A percentile compares a stretch with the other conserved stretches of the same genome.
Evolutionary conservation across 345 rosid species (phyloP).

Genomic region (Aethionema arabicum): DNA sequence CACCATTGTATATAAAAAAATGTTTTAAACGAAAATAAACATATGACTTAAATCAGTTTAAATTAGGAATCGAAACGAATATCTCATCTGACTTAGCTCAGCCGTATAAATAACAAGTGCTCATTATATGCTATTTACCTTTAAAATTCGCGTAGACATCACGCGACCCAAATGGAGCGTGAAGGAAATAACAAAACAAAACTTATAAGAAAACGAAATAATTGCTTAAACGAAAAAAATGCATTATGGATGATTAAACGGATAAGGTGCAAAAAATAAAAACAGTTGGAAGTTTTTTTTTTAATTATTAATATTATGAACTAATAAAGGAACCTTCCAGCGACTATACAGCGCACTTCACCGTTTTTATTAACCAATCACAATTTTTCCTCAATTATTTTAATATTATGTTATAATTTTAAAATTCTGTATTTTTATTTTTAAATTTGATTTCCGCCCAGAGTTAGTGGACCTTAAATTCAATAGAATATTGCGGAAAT

Average conservation of each 20-base stretch:
- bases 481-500: conserved; percentile 26
- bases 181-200: conserved; percentile 6
- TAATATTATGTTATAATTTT: neutral
- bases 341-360: conserved; percentile 30
- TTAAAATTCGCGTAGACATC: neutral
- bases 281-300: conserved; percentile 2
- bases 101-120: too few relatives aligned
- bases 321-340: conserved; percentile 30
- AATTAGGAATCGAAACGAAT: too few relatives aligned
- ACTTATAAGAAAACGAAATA: neutral
- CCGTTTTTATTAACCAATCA: conserved; percentile 39
- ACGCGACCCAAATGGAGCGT: neutral
- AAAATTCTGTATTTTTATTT: neutral
- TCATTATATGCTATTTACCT: too few relatives aligned
- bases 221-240: neutral
- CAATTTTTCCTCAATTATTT: conserved; percentile 15
- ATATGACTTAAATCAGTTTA: too few relatives aligned
- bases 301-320: too few relatives aligned
- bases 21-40: too few relatives aligned
- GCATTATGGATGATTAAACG: conserved; percentile 11
- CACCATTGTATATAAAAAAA: too few relatives aligned
- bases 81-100: too few relatives aligned
- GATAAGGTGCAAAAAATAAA: conserved; percentile 31
- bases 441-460: neutral
- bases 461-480: conserved; percentile 13